phyloP scores from a whole-genome alignment of 2,329 filamentous ascomycete genomes.

The Botrytis hyacinthi region DNA sequence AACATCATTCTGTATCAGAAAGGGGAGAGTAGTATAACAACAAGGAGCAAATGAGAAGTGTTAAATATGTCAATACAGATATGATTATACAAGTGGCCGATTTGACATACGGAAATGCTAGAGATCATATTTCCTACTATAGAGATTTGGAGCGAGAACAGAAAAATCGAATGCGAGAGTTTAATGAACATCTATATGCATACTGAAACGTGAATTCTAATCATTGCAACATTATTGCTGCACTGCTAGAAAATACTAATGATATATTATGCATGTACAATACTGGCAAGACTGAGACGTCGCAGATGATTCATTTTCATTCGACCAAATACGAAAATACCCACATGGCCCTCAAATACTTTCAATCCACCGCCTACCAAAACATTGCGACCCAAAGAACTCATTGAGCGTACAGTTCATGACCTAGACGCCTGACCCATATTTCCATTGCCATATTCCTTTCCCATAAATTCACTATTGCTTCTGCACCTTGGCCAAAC shows the following conservation, averaged over 20 bases:
- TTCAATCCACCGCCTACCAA: neutral
- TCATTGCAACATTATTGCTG: neutral
- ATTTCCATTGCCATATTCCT: neutral
- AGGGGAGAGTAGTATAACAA: neutral
- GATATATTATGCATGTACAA: neutral
- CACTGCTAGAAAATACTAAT: neutral
- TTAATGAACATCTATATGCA: neutral
- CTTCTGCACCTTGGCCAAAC: slow-evolving; percentile 22
- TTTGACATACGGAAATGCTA: neutral
- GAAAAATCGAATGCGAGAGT: neutral
- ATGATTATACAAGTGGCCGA: neutral
- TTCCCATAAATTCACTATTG: neutral
- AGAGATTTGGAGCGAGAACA: neutral
- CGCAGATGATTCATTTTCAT: neutral
- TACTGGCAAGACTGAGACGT: neutral
- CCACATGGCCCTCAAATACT: neutral
- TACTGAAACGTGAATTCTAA: neutral
- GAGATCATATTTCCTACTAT: neutral
- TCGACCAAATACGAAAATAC: neutral
- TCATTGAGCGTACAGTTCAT: neutral
- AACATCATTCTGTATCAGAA: neutral
- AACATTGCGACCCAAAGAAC: neutral
- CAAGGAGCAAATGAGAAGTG: neutral
- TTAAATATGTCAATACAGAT: neutral
- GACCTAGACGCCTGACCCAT: neutral